Evolutionary conservation across 306 rosid genomes (phyloP).

Genomic region (Cyamopsis tetragonoloba): DNA sequence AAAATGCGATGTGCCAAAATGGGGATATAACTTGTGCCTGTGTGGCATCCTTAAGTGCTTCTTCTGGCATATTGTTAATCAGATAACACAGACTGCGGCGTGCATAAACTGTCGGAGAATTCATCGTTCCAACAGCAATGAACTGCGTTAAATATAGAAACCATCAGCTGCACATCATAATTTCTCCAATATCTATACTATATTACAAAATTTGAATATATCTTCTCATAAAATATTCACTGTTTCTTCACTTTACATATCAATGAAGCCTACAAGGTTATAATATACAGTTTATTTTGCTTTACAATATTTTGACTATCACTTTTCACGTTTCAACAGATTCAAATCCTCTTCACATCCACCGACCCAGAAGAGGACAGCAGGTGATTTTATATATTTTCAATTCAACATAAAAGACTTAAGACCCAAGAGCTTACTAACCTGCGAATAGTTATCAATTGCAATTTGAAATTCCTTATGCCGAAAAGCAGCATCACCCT

Average conservation of each 20-base stretch:
- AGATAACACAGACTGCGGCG: constrained; percentile 86
- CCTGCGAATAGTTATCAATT: constrained; percentile 75
- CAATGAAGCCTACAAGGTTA: neutral
- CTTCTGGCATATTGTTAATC: constrained; percentile 65
- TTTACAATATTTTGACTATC: neutral
- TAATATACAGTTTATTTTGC: neutral
- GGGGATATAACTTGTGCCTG: constrained; percentile 83
- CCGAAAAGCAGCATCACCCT: constrained; percentile 82
- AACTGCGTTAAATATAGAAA: constrained; percentile 54
- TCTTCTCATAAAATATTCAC: neutral
- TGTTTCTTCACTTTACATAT: neutral
- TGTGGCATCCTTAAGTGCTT: constrained; percentile 75
- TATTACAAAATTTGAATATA: neutral
- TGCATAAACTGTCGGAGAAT: constrained; percentile 87
- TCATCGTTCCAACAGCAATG: constrained; percentile 82
- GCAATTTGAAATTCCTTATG: constrained; percentile 71
- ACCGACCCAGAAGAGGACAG: neutral
- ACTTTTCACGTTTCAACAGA: neutral
- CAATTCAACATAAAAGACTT: neutral
- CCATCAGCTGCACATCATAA: constrained; percentile 27
- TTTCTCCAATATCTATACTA: neutral
- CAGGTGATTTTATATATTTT: neutral
- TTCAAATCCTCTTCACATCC: neutral
- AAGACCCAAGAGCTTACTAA: constrained; percentile 30
- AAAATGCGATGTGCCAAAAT: constrained; percentile 75